Conservation (phyloP, 2,329 filamentous ascomycete genomes). For the Fusarium begoniae region DNA sequence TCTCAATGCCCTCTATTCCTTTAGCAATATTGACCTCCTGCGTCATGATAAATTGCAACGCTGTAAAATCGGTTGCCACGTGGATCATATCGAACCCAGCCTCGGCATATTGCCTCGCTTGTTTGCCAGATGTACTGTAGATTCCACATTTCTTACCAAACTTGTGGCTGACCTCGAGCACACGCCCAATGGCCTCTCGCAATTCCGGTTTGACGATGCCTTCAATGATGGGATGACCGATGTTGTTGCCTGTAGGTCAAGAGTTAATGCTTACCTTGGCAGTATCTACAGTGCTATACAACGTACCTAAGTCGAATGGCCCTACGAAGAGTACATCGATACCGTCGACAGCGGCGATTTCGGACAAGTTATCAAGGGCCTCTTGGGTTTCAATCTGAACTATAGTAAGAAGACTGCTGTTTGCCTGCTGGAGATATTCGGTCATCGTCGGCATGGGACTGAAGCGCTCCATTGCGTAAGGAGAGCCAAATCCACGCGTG, state of each 20-base stretch:
- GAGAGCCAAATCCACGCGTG: not conserved
- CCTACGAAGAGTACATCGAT: not conserved
- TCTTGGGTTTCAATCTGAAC: not conserved
- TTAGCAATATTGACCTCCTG: not conserved
- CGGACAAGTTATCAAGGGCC: not conserved
- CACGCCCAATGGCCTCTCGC: not conserved
- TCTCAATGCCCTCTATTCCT: not conserved
- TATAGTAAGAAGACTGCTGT: not conserved
- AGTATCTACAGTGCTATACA: not conserved
- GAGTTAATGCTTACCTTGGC: rapidly evolving
- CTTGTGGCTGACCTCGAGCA: not conserved
- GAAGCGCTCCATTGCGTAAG: not conserved
- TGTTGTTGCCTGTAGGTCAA: not conserved
- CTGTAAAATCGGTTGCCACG: not conserved
- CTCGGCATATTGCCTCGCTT: not conserved
- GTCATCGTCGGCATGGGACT: not conserved
- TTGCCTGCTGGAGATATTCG: not conserved
- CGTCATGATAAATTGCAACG: not conserved
- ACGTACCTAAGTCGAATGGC: not conserved
- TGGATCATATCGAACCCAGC: not conserved
- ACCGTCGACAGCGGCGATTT: not conserved
- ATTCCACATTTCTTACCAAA: not conserved
- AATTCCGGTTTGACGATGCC: not conserved
- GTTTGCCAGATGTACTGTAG: not conserved
- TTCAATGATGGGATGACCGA: not conserved